A percentile compares a stretch with the other conserved stretches of the same genome.
phyloP scores from a whole-genome alignment of 2,329 filamentous ascomycete genomes.

The Xylariaceae sp. region DNA sequence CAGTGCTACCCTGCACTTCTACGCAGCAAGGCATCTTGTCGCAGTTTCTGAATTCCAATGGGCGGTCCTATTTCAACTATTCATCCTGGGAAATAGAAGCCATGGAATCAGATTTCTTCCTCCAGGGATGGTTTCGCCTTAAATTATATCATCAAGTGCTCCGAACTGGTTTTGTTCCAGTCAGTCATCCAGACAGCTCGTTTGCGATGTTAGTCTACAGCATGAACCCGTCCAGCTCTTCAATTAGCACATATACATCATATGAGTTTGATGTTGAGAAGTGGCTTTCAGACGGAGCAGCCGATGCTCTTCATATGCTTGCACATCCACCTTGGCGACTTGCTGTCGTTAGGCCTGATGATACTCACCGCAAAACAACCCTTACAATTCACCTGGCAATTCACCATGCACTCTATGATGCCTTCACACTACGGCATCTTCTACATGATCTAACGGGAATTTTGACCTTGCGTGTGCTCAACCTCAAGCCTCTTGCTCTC shows the following conservation, averaged over 20 bases:
- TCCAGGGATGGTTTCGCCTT: slow-evolving; percentile 54
- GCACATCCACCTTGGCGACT: slow-evolving; percentile 60
- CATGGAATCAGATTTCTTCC: slow-evolving; percentile 40
- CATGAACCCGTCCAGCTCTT: slow-evolving; percentile 5
- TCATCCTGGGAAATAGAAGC: slow-evolving; percentile 49
- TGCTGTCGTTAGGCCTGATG: slow-evolving; percentile 36
- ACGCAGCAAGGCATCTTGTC: slow-evolving; percentile 76
- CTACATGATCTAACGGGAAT: slow-evolving; percentile 50
- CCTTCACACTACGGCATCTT: slow-evolving; percentile 62
- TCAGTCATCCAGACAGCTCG: slow-evolving; percentile 53
- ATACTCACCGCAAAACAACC: neutral
- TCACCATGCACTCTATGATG: slow-evolving; percentile 85
- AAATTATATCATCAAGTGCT: slow-evolving; percentile 62
- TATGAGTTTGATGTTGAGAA: slow-evolving; percentile 29
- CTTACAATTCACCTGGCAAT: slow-evolving; percentile 45
- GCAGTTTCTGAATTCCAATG: slow-evolving; percentile 63
- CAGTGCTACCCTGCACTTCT: slow-evolving; percentile 72
- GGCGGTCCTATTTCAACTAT: slow-evolving; percentile 70
- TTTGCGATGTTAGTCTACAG: slow-evolving; percentile 71
- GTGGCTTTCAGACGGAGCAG: slow-evolving; percentile 36
- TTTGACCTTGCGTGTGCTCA: slow-evolving; percentile 22
- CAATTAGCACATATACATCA: slow-evolving; percentile 21
- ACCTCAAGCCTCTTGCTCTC: slow-evolving; percentile 22
- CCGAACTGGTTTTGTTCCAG: slow-evolving; percentile 64
- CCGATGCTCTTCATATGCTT: slow-evolving; percentile 39